Conservation (phyloP, 148 eudicot species). For the Heliamphora exappendiculata region DNA sequence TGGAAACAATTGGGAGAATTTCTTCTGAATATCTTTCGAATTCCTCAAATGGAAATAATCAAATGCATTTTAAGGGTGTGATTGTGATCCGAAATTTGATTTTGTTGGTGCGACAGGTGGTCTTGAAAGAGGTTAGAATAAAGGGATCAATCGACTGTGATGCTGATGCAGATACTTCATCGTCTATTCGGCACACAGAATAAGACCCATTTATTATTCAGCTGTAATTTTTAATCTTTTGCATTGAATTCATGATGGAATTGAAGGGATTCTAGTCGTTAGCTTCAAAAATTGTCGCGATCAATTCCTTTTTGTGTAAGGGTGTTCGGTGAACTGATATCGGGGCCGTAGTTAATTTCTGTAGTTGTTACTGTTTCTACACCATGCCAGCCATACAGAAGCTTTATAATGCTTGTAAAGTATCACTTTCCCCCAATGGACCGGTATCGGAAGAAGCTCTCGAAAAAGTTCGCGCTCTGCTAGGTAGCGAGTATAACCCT, state of each 20-base stretch:
- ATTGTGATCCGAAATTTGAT: background rate
- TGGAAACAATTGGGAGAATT: too few species aligned
- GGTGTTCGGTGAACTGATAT: conserved; percentile 1
- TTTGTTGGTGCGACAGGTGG: conserved; percentile 8
- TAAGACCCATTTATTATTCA: conserved; percentile 13
- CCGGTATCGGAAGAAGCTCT: conserved; percentile 81
- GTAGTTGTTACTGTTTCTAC: conserved; percentile 10
- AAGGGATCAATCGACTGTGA: conserved; percentile 8
- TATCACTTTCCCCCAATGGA: conserved; percentile 69
- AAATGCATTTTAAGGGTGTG: background rate
- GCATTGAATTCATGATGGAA: background rate
- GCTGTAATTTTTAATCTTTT: conserved; percentile 1
- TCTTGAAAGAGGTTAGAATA: background rate
- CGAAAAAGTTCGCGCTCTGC: conserved; percentile 68
- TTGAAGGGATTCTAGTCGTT: conserved; percentile 10
- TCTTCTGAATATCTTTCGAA: background rate
- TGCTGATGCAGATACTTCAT: conserved; percentile 9
- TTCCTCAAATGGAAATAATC: background rate
- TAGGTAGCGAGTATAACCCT: conserved; percentile 43
- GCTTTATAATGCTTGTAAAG: conserved; percentile 94
- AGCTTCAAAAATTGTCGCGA: background rate
- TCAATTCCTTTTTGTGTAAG: background rate
- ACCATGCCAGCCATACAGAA: conserved; percentile 92
- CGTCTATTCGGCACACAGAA: conserved; percentile 8
- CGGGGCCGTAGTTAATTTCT: conserved; percentile 5